Conservation (phyloP, 1,284 basidiomycete genomes). For the Ceraceosorus guamensis region DNA sequence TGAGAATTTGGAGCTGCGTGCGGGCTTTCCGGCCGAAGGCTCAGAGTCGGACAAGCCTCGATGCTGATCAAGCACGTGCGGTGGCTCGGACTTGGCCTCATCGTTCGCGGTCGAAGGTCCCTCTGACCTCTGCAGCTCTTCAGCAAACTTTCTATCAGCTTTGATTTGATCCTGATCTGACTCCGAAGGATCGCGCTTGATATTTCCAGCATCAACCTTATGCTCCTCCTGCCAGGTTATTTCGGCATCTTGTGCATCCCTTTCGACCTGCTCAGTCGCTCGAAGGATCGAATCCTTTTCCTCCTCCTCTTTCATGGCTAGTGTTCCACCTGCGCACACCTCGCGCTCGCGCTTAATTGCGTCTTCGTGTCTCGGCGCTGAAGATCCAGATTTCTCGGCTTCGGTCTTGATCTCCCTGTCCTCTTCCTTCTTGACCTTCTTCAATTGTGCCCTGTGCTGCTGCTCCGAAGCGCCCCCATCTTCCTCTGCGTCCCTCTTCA, state of each 20-base stretch:
- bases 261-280: too few relatives aligned
- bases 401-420: conserved; percentile 1
- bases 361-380: conserved; percentile 10
- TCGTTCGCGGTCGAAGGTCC: too few relatives aligned
- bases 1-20: conserved; percentile 17
- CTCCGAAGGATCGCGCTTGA: too few relatives aligned
- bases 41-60: conserved; percentile 13
- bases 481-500: conserved; percentile 53
- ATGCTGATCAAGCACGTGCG: conserved; percentile 5
- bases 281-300: too few relatives aligned
- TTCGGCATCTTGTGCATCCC: too few relatives aligned
- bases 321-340: conserved; percentile 7
- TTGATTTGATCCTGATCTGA: too few relatives aligned
- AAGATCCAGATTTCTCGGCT: conserved; percentile 1
- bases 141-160: conserved; percentile 15
- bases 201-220: too few relatives aligned
- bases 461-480: conserved; percentile 56
- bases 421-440: conserved; percentile 31
- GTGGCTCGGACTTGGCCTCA: neutral
- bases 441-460: conserved; percentile 59
- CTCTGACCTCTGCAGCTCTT: conserved; percentile 19
- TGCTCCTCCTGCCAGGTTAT: too few relatives aligned
- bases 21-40: neutral
- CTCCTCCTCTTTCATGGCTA: conserved; percentile 3
- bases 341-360: conserved; percentile 12